Evolutionary conservation across 1,284 basidiomycete genomes (phyloP), one percentile per base, ranked within the genome.

Genomic region (Microbotryomycetes sp.): DNA sequence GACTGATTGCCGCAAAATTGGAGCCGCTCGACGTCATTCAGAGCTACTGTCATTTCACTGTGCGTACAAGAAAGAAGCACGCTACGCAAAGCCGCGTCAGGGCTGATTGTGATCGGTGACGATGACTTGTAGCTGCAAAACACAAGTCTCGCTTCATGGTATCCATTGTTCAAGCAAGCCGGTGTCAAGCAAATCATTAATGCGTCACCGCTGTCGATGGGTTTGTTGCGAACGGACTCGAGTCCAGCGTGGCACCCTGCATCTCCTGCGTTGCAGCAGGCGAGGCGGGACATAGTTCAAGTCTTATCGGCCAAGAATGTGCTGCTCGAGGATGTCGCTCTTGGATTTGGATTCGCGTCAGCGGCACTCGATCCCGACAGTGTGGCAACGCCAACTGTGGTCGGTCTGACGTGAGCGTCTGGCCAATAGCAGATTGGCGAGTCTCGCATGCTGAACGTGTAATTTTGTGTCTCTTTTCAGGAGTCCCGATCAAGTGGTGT

Each of bases 201-300:
- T 31, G 94, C 92, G 4, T 91, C 91, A 0, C 94, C 94, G 3
- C 81, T 97, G 56, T 86, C 84, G 70, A 97, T 97, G 93, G 90
- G 89, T 0, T 81, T 97, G 1, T 80, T 98, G 45, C 87, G 87
- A 0, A 78, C 81, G 4, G 68, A 74, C 3, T 79, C 77, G 0
- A 81, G 83, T 2, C 89, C 89, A 0, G 56, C 74, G 0, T 97
- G 93, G 94, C 93, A 97, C 73, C 92, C 93, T 7, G 89, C 89
- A 3, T 80, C 85, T 4, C 70, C 75, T 5, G 76, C 73, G 13
- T 71, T 90, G 54, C 78, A 75, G 48, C 73, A 76, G 5, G 83
- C 81, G 6, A 59, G 62, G 2, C 52, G 55, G n/a, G 68, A 70
- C 16, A 62, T 68, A 0, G 61, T 68, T 28, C 56, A 61, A 35